These are phyloP conservation scores for Nicotiana benthamiana DNA, from an alignment of 257 asterid species.

Conservation along the genomic window DNA sequence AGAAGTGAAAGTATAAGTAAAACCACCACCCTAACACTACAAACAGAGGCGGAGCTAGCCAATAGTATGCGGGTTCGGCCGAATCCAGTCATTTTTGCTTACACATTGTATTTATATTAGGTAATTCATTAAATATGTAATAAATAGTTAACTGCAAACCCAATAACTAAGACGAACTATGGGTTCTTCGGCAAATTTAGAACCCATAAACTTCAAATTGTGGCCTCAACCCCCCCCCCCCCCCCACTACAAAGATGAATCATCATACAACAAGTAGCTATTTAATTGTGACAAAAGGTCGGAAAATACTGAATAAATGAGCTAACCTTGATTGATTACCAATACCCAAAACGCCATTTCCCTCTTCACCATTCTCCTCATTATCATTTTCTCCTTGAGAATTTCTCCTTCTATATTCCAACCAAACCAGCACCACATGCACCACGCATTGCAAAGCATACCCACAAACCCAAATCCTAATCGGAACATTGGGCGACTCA, in stretches of 20 bases:
- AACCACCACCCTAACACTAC: too few relatives aligned
- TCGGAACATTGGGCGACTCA: slow-evolving; percentile 64
- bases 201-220: too few relatives aligned
- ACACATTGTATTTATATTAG: too few relatives aligned
- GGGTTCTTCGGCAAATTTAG: too few relatives aligned
- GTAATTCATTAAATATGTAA: too few relatives aligned
- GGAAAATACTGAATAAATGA: background rate
- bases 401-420: slow-evolving; percentile 57
- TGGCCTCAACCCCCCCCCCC: too few relatives aligned
- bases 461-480: slow-evolving; percentile 90
- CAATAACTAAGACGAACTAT: too few relatives aligned
- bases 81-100: too few relatives aligned
- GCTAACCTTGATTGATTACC: slow-evolving; percentile 38
- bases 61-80: too few relatives aligned
- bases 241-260: too few relatives aligned
- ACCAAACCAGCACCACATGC: slow-evolving; percentile 74
- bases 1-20: background rate
- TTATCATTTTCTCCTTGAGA: slow-evolving; percentile 16
- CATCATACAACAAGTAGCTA: background rate
- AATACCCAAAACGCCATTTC: slow-evolving; percentile 29
- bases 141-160: too few relatives aligned
- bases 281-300: background rate
- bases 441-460: slow-evolving; percentile 80
- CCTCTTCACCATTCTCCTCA: slow-evolving; percentile 35
- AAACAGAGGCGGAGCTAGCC: too few relatives aligned